Evolutionary conservation across 768 basidiomycete species (phyloP).

Genomic region (Cystofilobasidium bisporidii): DNA sequence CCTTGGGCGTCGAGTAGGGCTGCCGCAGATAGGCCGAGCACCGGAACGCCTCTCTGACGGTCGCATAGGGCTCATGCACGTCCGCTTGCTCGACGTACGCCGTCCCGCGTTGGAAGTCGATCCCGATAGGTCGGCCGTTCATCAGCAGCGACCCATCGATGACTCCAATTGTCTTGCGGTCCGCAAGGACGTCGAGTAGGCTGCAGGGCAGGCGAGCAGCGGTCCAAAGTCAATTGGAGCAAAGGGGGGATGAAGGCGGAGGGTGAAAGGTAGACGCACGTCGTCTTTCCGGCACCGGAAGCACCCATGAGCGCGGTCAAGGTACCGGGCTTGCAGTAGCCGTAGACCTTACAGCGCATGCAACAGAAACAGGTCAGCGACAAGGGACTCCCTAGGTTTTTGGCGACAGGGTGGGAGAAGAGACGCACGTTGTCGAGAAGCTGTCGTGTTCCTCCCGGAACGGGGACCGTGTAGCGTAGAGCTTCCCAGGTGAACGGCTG

Average conservation of each 20-base stretch:
- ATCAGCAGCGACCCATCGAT: slow-evolving; percentile 58
- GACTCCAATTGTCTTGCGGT: slow-evolving; percentile 57
- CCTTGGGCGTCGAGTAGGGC: slow-evolving; percentile 52
- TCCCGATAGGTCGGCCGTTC: slow-evolving; percentile 54
- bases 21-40: slow-evolving; percentile 75
- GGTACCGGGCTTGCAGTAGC: slow-evolving; percentile 72
- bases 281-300: slow-evolving; percentile 44
- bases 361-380: too few species aligned
- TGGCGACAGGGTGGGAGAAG: too few species aligned
- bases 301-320: slow-evolving; percentile 73
- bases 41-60: slow-evolving; percentile 68
- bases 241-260: slow-evolving; percentile 45
- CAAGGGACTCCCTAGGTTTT: too few species aligned
- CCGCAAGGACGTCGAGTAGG: slow-evolving; percentile 56
- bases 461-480: slow-evolving; percentile 32
- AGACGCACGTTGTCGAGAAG: slow-evolving; percentile 53
- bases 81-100: slow-evolving; percentile 66
- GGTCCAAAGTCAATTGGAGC: background rate
- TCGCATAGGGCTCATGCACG: slow-evolving; percentile 40
- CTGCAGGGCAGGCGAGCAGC: slow-evolving; percentile 30
- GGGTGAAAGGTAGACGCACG: background rate
- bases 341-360: slow-evolving; percentile 45
- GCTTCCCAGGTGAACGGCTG: slow-evolving; percentile 40
- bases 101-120: slow-evolving; percentile 53
- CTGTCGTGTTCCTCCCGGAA: slow-evolving; percentile 32